These are phyloP conservation scores for Debaryomycetaceae sp. DNA, from an alignment of 1,139 yeast species.

Conservation along the genomic window DNA sequence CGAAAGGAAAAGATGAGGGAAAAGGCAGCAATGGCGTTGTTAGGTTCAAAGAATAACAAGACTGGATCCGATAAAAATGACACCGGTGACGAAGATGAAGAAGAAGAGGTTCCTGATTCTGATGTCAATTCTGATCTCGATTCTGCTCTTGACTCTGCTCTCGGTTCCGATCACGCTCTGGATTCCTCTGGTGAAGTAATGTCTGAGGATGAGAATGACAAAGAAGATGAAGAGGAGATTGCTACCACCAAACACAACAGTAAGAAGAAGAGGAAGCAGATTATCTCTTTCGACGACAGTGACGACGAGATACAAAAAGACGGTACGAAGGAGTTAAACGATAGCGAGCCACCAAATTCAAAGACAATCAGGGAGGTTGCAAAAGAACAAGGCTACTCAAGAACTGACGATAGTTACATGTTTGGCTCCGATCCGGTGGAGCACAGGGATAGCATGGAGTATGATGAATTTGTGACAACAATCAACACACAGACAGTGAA, in stretches of 20 bases:
- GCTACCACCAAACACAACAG: slow-evolving; percentile 5
- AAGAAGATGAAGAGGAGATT: slow-evolving; percentile 10
- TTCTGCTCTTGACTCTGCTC: slow-evolving; percentile 18
- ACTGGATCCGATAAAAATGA: slow-evolving; percentile 9
- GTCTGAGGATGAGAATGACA: slow-evolving; percentile 16
- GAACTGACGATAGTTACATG: slow-evolving; percentile 36
- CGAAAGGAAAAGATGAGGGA: slow-evolving; percentile 47
- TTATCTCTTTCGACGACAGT: slow-evolving; percentile 12
- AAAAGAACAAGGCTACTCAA: slow-evolving; percentile 1
- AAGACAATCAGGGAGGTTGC: not conserved
- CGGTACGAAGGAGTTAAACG: slow-evolving; percentile 1
- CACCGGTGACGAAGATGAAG: slow-evolving; percentile 15
- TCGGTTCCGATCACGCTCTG: slow-evolving; percentile 15
- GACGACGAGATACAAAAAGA: slow-evolving; percentile 8
- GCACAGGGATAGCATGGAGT: slow-evolving; percentile 5
- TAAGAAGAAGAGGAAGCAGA: slow-evolving; percentile 9
- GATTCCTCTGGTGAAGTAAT: too few species aligned
- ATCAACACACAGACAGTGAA: slow-evolving; percentile 6
- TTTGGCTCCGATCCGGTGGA: slow-evolving; percentile 21
- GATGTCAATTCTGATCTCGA: slow-evolving; percentile 17
- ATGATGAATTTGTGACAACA: slow-evolving; percentile 16
- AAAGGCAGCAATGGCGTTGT: slow-evolving; percentile 32
- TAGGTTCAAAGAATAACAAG: slow-evolving; percentile 15
- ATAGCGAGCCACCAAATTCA: not conserved
- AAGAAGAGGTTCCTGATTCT: slow-evolving; percentile 20